Conservation (phyloP, 805 yeast species). For the Candida insectalens region DNA sequence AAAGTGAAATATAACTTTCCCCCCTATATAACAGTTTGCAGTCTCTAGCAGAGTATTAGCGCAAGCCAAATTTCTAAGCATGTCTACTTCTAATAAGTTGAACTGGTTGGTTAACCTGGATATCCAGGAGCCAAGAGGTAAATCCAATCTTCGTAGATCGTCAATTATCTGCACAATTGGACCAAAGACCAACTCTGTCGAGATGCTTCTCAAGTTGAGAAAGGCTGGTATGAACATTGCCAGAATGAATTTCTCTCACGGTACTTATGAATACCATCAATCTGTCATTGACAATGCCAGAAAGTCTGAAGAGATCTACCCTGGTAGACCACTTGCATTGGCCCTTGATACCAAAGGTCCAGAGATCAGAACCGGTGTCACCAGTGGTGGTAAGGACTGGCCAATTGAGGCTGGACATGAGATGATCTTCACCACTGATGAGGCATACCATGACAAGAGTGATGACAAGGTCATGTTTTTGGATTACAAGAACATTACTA, state of each 20-base stretch:
- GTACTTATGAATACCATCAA: conserved; percentile 96
- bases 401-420: conserved; percentile 80
- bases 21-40: too few species aligned
- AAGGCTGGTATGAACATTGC: conserved; percentile 97
- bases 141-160: conserved; percentile 78
- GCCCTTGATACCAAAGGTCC: conserved; percentile 99
- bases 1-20: too few species aligned
- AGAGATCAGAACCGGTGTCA: conserved; percentile 98
- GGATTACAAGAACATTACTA: conserved; percentile 94
- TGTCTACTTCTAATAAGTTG: conserved; percentile 34
- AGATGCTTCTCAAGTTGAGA: conserved; percentile 75
- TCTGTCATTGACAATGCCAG: conserved; percentile 93
- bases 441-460: conserved; percentile 56
- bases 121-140: conserved; percentile 57
- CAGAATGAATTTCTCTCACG: conserved; percentile 99
- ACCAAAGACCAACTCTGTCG: conserved; percentile 91
- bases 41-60: too few species aligned
- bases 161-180: conserved; percentile 98
- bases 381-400: conserved; percentile 68
- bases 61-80: too few species aligned
- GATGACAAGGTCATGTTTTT: conserved; percentile 79
- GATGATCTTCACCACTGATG: conserved; percentile 91
- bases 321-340: conserved; percentile 96
- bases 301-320: conserved; percentile 80
- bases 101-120: conserved; percentile 81